These are phyloP conservation scores for Citrus australasica DNA, from an alignment of 345 rosid genomes.

Conservation along the genomic window DNA sequence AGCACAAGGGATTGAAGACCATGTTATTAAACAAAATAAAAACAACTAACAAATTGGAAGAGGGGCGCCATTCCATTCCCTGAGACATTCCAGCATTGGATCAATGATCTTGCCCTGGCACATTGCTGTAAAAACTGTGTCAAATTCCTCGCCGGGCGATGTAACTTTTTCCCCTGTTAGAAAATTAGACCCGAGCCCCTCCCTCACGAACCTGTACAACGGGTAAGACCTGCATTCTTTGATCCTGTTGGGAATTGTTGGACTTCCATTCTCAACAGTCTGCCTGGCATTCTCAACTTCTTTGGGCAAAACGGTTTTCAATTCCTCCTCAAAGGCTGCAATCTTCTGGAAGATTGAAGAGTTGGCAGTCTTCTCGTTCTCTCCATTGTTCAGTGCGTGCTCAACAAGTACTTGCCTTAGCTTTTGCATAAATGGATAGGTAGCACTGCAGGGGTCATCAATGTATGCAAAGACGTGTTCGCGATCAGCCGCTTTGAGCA, in stretches of 20 bases:
- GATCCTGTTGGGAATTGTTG: slow-evolving; percentile 51
- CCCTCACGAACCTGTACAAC: slow-evolving; percentile 59
- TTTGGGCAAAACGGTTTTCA: slow-evolving; percentile 49
- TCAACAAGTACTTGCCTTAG: slow-evolving; percentile 73
- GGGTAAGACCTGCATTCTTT: slow-evolving; percentile 76
- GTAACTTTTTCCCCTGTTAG: slow-evolving; percentile 53
- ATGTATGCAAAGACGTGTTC: slow-evolving; percentile 58
- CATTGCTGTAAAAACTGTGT: slow-evolving; percentile 61
- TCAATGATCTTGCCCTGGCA: slow-evolving; percentile 71
- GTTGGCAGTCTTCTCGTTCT: slow-evolving; percentile 37
- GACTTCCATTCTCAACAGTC: slow-evolving; percentile 43
- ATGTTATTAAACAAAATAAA: not conserved
- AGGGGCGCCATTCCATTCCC: slow-evolving; percentile 70
- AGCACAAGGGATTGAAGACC: not conserved
- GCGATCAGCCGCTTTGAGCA: slow-evolving; percentile 61
- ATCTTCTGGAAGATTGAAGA: slow-evolving; percentile 74
- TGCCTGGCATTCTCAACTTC: slow-evolving; percentile 57
- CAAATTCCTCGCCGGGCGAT: slow-evolving; percentile 79
- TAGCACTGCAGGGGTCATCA: slow-evolving; percentile 73
- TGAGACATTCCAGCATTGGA: slow-evolving; percentile 57
- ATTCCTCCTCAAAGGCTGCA: slow-evolving; percentile 54
- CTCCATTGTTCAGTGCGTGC: slow-evolving; percentile 57
- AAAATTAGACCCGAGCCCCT: slow-evolving; percentile 49
- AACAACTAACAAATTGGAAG: slow-evolving; percentile 32
- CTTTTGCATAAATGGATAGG: slow-evolving; percentile 73